These are phyloP conservation scores for Fraxinus quadrangulata DNA, from an alignment of 257 asterid genomes.

Conservation along the genomic window DNA sequence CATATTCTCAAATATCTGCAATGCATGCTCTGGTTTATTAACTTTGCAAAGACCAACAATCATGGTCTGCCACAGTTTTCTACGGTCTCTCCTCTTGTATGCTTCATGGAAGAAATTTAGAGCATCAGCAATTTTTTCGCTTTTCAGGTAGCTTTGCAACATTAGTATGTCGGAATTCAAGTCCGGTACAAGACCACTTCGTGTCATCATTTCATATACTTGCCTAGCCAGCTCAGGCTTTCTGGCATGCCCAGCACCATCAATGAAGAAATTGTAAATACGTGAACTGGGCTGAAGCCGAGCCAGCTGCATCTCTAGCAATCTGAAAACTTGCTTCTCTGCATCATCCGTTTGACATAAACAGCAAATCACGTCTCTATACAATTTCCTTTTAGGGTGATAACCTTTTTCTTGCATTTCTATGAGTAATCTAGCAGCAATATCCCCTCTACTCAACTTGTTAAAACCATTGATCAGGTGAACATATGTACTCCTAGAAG, in stretches of 20 bases:
- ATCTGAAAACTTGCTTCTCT: slow-evolving; percentile 49
- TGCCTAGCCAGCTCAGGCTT: slow-evolving; percentile 60
- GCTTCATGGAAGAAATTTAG: slow-evolving; percentile 47
- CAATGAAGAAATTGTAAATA: slow-evolving; percentile 59
- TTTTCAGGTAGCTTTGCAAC: slow-evolving; percentile 58
- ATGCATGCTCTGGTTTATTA: slow-evolving; percentile 45
- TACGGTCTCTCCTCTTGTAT: slow-evolving; percentile 33
- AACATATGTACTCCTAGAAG: slow-evolving; percentile 49
- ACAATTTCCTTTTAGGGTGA: slow-evolving; percentile 37
- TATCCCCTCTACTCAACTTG: slow-evolving; percentile 55
- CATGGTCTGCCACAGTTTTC: slow-evolving; percentile 52
- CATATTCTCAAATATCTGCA: slow-evolving; percentile 50
- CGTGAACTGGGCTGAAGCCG: slow-evolving; percentile 24
- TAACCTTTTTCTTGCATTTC: slow-evolving; percentile 89
- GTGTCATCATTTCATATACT: slow-evolving; percentile 59
- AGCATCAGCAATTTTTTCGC: slow-evolving; percentile 42
- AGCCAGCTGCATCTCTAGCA: slow-evolving; percentile 64
- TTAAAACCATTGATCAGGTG: slow-evolving; percentile 60
- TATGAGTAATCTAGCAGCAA: slow-evolving; percentile 65
- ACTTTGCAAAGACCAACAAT: slow-evolving; percentile 68
- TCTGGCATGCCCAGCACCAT: slow-evolving; percentile 80
- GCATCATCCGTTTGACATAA: slow-evolving; percentile 54
- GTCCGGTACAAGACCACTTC: slow-evolving; percentile 39
- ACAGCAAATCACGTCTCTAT: slow-evolving; percentile 56
- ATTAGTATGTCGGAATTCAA: slow-evolving; percentile 44